phyloP scores from a whole-genome alignment of 495 filamentous ascomycete genomes.

The Penicillium odoratum region DNA sequence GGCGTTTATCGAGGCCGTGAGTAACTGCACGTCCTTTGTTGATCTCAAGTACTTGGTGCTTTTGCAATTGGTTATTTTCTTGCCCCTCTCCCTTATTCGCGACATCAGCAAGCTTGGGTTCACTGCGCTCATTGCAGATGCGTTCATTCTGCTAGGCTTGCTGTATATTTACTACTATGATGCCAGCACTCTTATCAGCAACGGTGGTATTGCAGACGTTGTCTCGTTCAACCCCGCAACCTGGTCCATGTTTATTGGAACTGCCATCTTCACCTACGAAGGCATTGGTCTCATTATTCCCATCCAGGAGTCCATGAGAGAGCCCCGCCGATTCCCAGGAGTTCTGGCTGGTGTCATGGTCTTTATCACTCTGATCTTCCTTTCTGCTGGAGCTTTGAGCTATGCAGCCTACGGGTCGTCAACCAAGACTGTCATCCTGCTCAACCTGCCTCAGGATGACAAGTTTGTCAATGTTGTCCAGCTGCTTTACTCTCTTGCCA shows the following conservation, averaged over 20 bases:
- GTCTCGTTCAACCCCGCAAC: constrained; percentile 78
- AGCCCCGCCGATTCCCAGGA: constrained; percentile 81
- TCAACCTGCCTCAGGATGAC: constrained; percentile 94
- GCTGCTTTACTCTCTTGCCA: constrained; percentile 91
- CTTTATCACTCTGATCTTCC: constrained; percentile 87
- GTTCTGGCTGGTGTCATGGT: constrained; percentile 90
- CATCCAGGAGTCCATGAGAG: constrained; percentile 94
- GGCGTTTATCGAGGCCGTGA: constrained; percentile 84
- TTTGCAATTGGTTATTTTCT: constrained; percentile 89
- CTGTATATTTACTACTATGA: constrained; percentile 97
- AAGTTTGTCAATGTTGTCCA: constrained; percentile 95
- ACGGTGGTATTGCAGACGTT: constrained; percentile 81
- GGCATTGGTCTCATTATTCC: constrained; percentile 98
- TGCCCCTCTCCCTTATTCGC: constrained; percentile 88
- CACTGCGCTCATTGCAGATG: constrained; percentile 87
- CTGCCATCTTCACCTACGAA: constrained; percentile 98
- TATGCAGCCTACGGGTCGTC: constrained; percentile 95
- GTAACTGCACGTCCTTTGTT: constrained; percentile 76
- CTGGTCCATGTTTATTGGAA: constrained; percentile 98
- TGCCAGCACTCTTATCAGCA: constrained; percentile 72
- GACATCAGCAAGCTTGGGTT: constrained; percentile 94
- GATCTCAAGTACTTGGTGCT: constrained; percentile 86
- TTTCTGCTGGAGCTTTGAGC: constrained; percentile 85
- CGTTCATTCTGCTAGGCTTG: constrained; percentile 89
- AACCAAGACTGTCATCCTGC: constrained; percentile 92